Base-by-base conservation (phyloP, 2,329 filamentous ascomycete genomes). In the Thyridium curvatum region DNA sequence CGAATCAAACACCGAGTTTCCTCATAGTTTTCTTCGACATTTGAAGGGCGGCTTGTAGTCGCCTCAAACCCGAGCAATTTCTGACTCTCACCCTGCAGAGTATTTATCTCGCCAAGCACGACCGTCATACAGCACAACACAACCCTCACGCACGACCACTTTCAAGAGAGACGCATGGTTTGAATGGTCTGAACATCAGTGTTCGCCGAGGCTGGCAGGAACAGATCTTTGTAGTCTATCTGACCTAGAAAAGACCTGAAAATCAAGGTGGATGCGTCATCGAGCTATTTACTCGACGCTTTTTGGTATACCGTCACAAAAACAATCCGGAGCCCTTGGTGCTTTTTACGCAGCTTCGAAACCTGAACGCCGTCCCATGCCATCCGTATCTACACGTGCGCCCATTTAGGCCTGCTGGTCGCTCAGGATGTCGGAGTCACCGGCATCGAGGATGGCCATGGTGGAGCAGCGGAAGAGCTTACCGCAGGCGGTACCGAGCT, bases 381-480 rank as follows among this genome's bases (percentile, higher is more conserved):
- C 50, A 15, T 47, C 45, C 45, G 32, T 37, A 39, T 42, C 12
- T 28, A 41, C 41, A 37, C 33, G 32, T 39, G 18, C 28, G n/a
- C 37, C 41, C 37, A 48, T 47, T 69, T 82, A 84, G 59, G 75
- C 71, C 62, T 73, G 67, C 66, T 82, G 80, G 69, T 87, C 82
- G 71, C 74, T 83, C 58, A 98, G 80, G 70, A 98, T 98, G 71
- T 98, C 93, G 55, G 88, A 95, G 82, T 97, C 86, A 82, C 91
- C 93, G 65, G 90, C 89, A 71, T 98, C 93, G 54, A 97, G 75
- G 64, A 97, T 85, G 58, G 90, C 84, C 86, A 98, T 94, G 71
- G 90, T 95, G 54, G 87, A 91, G 82, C 87, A 94, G 58, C 89
- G 82, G 49, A 94, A 98, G 65, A 98, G 85, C 79, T 97, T 97